These are phyloP conservation scores for Alternaria sp. DNA, from an alignment of 2,329 filamentous ascomycete species.

Conservation along the genomic window DNA sequence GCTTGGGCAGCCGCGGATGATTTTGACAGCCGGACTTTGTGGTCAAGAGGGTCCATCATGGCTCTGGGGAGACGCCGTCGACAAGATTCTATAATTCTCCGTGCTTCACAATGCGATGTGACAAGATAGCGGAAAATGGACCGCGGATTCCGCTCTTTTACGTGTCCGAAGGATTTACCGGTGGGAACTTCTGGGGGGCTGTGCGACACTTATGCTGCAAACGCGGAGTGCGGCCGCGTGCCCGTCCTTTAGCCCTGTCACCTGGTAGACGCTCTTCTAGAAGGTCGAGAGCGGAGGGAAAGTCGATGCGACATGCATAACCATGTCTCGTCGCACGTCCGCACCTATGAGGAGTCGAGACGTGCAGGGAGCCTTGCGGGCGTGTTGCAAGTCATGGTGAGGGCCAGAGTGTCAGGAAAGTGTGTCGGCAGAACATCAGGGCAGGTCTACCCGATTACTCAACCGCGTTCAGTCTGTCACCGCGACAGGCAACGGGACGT, in stretches of 20 bases:
- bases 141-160: conserved; percentile 16
- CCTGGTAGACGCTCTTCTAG: conserved; percentile 15
- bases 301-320: conserved; percentile 29
- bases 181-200: conserved; percentile 2
- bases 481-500: conserved; percentile 32
- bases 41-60: not conserved
- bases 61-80: not conserved
- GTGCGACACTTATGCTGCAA: conserved; percentile 26
- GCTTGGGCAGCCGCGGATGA: not conserved
- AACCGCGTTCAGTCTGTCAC: conserved; percentile 21
- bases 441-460: conserved; percentile 40
- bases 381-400: conserved; percentile 37
- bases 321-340: conserved; percentile 20
- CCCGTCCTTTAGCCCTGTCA: conserved; percentile 13
- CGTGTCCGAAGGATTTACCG: conserved; percentile 7
- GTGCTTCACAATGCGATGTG: conserved; percentile 1
- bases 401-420: conserved; percentile 33
- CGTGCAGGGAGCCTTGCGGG: conserved; percentile 19
- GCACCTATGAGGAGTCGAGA: conserved; percentile 21
- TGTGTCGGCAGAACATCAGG: conserved; percentile 30
- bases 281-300: conserved; percentile 19
- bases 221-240: conserved; percentile 22
- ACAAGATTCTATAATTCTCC: not conserved
- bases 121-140: not conserved
- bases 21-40: not conserved